Percentiles rank a stretch among this genome's conserved stretches.
phyloP scores from a whole-genome alignment of 306 rosid genomes.

The Carpinus fangiana region DNA sequence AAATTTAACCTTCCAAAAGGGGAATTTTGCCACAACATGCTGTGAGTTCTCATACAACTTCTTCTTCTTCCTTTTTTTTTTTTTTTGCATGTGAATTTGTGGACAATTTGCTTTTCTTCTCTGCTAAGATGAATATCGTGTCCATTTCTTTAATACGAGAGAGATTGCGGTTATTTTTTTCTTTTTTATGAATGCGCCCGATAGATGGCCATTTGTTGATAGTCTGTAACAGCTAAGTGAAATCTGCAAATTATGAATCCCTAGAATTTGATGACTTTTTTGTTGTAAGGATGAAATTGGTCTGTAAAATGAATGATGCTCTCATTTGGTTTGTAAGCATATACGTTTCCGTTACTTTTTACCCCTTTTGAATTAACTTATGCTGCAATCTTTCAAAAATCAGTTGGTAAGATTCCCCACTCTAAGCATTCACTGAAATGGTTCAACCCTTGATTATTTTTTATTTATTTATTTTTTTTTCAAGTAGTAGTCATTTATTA shows the following conservation, averaged over 20 bases:
- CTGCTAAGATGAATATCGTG: background rate
- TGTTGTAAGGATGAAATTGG: background rate
- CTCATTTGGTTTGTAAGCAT: background rate
- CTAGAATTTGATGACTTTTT: background rate
- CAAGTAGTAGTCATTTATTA: background rate
- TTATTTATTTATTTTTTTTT: too few species aligned
- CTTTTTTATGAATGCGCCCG: background rate
- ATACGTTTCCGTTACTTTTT: background rate
- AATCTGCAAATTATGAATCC: background rate
- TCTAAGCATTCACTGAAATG: background rate
- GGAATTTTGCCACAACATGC: constrained; percentile 97
- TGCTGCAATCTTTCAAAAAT: background rate
- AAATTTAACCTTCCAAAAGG: constrained; percentile 92
- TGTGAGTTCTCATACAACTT: constrained; percentile 57
- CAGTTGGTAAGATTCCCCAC: background rate
- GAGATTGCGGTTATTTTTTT: background rate
- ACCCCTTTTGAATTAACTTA: background rate
- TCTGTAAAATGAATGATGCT: background rate
- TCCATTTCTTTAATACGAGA: background rate
- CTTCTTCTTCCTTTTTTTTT: background rate
- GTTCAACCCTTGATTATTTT: background rate
- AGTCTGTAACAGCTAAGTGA: background rate
- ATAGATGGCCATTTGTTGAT: background rate
- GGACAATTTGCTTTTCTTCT: constrained; percentile 7
- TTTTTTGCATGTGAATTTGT: constrained; percentile 11